These are phyloP conservation scores for Glycyrrhiza uralensis DNA, from an alignment of 306 rosid species.

Conservation along the genomic window DNA sequence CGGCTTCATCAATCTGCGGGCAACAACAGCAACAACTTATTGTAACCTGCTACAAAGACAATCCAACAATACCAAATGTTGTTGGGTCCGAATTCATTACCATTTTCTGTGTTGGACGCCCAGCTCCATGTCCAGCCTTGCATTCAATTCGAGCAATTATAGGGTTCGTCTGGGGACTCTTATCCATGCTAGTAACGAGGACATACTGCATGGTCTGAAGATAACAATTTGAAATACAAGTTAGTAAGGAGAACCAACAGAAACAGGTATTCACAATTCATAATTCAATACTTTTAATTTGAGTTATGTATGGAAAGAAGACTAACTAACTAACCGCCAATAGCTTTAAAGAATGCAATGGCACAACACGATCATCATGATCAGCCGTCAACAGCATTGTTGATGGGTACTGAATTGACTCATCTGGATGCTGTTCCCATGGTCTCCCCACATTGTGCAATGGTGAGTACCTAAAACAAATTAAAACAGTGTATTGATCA, in stretches of 20 bases:
- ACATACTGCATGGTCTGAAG: constrained; percentile 83
- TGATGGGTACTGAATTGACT: constrained; percentile 72
- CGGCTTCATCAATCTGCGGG: constrained; percentile 47
- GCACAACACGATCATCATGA: constrained; percentile 98
- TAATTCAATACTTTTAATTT: no score
- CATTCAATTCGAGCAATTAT: constrained; percentile 91
- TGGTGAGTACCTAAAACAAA: constrained; percentile 78
- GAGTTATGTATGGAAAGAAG: no score
- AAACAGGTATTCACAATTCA: no score
- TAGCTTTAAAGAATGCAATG: constrained; percentile 75
- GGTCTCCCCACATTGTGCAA: constrained; percentile 90
- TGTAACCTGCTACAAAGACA: neutral
- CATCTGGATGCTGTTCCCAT: constrained; percentile 59
- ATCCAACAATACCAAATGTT: neutral
- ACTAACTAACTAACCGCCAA: constrained; percentile 91
- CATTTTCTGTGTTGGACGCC: constrained; percentile 89
- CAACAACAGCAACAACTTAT: constrained; percentile 2
- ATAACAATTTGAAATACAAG: neutral
- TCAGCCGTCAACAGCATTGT: constrained; percentile 95
- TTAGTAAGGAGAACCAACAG: neutral
- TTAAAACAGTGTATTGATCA: no score
- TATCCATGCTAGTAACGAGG: constrained; percentile 63
- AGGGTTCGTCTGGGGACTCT: constrained; percentile 83
- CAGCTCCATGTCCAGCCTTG: constrained; percentile 79
- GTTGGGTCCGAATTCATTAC: constrained; percentile 28